A percentile compares a stretch with the other conserved stretches of the same genome.
phyloP scores from a whole-genome alignment of 78 protist genomes.

The Dictyostelium purpureum region DNA sequence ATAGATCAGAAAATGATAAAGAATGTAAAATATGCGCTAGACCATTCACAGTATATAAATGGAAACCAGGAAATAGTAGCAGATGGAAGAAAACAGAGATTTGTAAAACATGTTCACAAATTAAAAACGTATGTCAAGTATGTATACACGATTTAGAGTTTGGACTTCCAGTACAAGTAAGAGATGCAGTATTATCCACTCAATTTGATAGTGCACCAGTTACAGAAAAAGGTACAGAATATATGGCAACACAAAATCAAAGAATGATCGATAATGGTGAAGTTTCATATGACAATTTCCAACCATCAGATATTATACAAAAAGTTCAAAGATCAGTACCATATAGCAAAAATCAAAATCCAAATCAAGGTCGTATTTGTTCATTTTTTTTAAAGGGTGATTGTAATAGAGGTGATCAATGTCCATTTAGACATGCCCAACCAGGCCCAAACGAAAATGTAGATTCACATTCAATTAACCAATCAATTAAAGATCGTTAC shows the following conservation, averaged over 20 bases:
- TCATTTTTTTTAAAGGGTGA: constrained; percentile 89
- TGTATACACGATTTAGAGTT: constrained; percentile 95
- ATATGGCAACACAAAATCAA: constrained; percentile 26
- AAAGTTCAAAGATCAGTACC: constrained; percentile 83
- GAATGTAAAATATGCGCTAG: constrained; percentile 85
- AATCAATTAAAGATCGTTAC: constrained; percentile 88
- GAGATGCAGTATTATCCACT: constrained; percentile 83
- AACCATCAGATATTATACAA: constrained; percentile 35
- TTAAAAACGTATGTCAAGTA: constrained; percentile 96
- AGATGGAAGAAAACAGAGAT: constrained; percentile 91
- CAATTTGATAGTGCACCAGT: constrained; percentile 26
- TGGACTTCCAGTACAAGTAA: constrained; percentile 93
- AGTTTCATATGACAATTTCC: constrained; percentile 44
- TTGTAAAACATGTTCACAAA: constrained; percentile 94
- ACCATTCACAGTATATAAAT: constrained; percentile 90
- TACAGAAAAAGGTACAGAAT: constrained; percentile 66
- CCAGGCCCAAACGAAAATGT: not conserved
- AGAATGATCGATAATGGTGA: constrained; percentile 35
- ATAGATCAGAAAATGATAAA: constrained; percentile 17
- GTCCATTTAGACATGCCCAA: constrained; percentile 82
- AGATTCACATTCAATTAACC: constrained; percentile 22
- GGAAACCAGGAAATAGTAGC: constrained; percentile 85
- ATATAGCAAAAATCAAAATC: constrained; percentile 55
- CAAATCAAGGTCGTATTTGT: constrained; percentile 83
- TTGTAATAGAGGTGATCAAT: constrained; percentile 88